Evolutionary conservation across 345 rosid genomes (phyloP), one percentile per base, ranked within the genome.

Genomic region (Lagerstroemia speciosa): DNA sequence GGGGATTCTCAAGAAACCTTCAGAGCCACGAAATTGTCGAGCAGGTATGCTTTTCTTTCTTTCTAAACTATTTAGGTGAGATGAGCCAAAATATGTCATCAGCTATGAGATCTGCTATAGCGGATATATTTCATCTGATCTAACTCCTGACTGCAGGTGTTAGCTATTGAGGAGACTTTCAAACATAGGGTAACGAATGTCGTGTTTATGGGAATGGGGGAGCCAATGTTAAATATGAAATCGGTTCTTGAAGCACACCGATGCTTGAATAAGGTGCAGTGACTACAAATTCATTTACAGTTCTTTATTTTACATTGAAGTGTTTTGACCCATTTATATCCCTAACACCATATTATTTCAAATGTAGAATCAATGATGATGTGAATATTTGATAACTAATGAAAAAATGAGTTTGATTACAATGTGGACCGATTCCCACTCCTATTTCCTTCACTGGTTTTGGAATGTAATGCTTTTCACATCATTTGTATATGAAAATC

Each of bases 121-220:
- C 57, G 5, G 6, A 58, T 20, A 19, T 50, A 19, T 30, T 26
- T 6, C 60, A 58, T 58, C 20, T 58, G 6, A 58, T 58, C 63
- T 27, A 58, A 58, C 5, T 11, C 15, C 11, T 34, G 38, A 62
- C 57, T 72, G 29, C 81, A 92, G 98, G 93, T 95, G 58, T 77
- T 92, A 79, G 99, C 96, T 27, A 82, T 92, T 26, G 99, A 90
- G 86, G 92, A 95, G 33, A 80, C 84, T 53, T 92, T 95, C 78
- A 84, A 92, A 83, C 92, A 85, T 69, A 86, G 98, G 61, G 99
- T 92, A 81, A 87, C 92, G 62, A 95, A 95, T 81, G 97, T 92
- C 26, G 99, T 92, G 36, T 95, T 95, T 73, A 92, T 92, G 97
- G 99, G 99, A 58, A 92, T 88, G 97, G 99, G 98, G 33, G 99